Conservation (phyloP, 2,329 filamentous ascomycete genomes). For the Colletotrichum filicis region DNA sequence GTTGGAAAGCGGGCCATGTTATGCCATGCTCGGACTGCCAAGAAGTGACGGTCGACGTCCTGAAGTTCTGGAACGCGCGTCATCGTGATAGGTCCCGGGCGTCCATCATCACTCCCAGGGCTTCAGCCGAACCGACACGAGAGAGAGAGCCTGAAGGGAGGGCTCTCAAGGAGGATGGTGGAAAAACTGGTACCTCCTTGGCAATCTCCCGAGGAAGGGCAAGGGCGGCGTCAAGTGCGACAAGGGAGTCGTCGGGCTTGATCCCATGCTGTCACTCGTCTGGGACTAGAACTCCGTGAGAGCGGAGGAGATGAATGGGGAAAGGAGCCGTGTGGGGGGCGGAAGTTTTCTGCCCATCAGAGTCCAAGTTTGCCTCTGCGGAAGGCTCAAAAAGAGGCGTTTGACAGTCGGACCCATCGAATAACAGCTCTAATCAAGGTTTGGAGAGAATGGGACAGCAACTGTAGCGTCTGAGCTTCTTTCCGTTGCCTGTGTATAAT, state of each 20-base stretch:
- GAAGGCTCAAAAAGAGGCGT: too few relatives aligned
- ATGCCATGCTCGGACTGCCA: conserved; percentile 17
- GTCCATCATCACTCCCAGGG: not conserved
- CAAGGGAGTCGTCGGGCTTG: not conserved
- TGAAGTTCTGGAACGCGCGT: conserved; percentile 27
- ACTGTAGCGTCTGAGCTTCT: not conserved
- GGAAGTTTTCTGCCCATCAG: not conserved
- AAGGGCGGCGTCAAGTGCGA: conserved; percentile 12
- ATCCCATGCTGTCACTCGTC: conserved; percentile 17
- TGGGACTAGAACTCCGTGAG: not conserved
- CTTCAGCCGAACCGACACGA: not conserved
- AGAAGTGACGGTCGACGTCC: not conserved
- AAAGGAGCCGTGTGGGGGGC: conserved; percentile 22
- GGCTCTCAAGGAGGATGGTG: not conserved
- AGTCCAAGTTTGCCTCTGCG: not conserved
- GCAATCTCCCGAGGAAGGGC: conserved; percentile 11
- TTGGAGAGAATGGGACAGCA: not conserved
- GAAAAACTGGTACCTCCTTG: not conserved
- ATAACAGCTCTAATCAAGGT: not conserved
- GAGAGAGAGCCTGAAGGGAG: not conserved
- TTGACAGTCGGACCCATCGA: too few relatives aligned
- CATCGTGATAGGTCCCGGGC: not conserved
- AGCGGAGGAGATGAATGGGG: conserved; percentile 6
- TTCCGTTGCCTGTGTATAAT: not conserved
- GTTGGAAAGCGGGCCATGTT: not conserved